Conservation (phyloP, 768 basidiomycete species). For the Termitomyces sp. region DNA sequence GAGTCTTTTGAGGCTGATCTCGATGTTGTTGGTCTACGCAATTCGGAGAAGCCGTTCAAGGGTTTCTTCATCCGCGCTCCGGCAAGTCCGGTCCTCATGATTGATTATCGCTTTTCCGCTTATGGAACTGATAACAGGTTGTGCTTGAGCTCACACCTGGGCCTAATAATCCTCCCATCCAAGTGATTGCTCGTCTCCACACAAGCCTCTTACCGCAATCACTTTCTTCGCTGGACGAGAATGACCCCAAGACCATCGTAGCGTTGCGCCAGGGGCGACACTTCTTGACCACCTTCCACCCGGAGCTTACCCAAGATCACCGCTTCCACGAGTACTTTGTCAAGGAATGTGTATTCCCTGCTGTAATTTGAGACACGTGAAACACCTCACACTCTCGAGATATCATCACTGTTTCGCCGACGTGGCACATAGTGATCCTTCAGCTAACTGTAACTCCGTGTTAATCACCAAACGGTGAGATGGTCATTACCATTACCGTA, state of each 20-base stretch:
- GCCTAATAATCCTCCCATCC: constrained; percentile 50
- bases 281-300: constrained; percentile 90
- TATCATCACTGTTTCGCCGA: background rate
- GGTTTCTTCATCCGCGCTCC: constrained; percentile 96
- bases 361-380: constrained; percentile 3
- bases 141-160: constrained; percentile 47
- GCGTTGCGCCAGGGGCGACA: constrained; percentile 82
- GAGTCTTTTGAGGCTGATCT: constrained; percentile 89
- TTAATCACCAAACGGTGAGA: background rate
- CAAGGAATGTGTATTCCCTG: constrained; percentile 57
- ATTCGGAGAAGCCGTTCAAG: constrained; percentile 59
- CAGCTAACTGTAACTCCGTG: background rate
- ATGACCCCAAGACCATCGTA: constrained; percentile 67
- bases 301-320: constrained; percentile 82
- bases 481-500: background rate
- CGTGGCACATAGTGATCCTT: background rate
- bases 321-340: constrained; percentile 94
- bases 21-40: constrained; percentile 53
- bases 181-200: constrained; percentile 51
- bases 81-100: constrained; percentile 33
- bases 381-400: background rate
- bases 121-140: constrained; percentile 40
- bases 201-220: constrained; percentile 26
- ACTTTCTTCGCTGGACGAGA: constrained; percentile 35
- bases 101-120: background rate